These are phyloP conservation scores for Tricholomella constricta DNA, from an alignment of 768 basidiomycete genomes.

Conservation along the genomic window DNA sequence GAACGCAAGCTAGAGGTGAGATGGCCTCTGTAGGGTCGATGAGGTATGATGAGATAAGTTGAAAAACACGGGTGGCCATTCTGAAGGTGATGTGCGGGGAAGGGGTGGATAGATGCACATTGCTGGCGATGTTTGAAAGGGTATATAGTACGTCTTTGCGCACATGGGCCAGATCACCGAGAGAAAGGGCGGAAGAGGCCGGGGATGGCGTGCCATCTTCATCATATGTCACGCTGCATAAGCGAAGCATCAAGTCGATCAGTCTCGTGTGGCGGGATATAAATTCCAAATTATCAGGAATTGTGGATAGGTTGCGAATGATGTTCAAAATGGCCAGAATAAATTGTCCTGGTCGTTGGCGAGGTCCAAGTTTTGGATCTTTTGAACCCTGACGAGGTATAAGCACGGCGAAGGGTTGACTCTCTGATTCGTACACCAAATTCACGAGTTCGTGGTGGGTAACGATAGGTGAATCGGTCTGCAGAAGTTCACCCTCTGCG, in stretches of 20 bases:
- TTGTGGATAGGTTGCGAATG: slow-evolving; percentile 82
- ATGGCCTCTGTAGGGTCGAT: slow-evolving; percentile 68
- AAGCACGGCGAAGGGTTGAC: slow-evolving; percentile 61
- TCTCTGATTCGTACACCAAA: slow-evolving; percentile 56
- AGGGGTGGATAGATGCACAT: slow-evolving; percentile 49
- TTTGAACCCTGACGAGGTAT: slow-evolving; percentile 49
- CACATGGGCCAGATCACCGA: slow-evolving; percentile 68
- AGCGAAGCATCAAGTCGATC: slow-evolving; percentile 65
- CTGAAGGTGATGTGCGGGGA: slow-evolving; percentile 44
- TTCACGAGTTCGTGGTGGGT: slow-evolving; percentile 71
- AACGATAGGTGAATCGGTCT: slow-evolving; percentile 41
- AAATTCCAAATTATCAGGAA: slow-evolving; percentile 68
- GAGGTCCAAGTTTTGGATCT: slow-evolving; percentile 52
- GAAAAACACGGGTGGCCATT: slow-evolving; percentile 60
- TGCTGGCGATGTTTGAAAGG: slow-evolving; percentile 59
- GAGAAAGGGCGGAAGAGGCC: slow-evolving; percentile 60
- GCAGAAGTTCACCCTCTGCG: slow-evolving; percentile 22
- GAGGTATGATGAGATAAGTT: slow-evolving; percentile 74
- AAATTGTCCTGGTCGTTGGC: slow-evolving; percentile 68
- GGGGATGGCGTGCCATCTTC: slow-evolving; percentile 39
- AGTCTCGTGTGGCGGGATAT: slow-evolving; percentile 67
- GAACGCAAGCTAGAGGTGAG: slow-evolving; percentile 60
- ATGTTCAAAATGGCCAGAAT: slow-evolving; percentile 75
- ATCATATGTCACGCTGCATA: slow-evolving; percentile 54
- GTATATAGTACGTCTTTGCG: slow-evolving; percentile 79